Evolutionary conservation across 441 rosid species (phyloP).

Genomic region (Hura crepitans): DNA sequence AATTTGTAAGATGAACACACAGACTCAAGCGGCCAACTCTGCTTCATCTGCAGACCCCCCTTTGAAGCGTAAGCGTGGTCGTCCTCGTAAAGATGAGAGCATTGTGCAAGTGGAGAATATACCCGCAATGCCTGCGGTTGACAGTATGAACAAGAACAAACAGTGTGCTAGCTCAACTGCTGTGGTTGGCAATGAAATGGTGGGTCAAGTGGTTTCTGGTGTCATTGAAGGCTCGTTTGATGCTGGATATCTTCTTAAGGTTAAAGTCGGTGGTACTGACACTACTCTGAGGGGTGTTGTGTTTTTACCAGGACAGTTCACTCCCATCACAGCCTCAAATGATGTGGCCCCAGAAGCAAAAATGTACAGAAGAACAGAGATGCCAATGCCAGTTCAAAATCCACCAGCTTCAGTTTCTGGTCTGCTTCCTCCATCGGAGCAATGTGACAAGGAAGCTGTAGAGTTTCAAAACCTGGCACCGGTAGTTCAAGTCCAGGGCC

Average conservation of each 20-base stretch:
- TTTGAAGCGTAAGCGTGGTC: constrained; percentile 64
- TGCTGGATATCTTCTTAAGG: constrained; percentile 66
- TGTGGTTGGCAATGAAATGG: constrained; percentile 33
- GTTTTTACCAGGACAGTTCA: constrained; percentile 48
- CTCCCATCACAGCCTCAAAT: constrained; percentile 50
- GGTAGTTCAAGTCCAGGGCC: constrained; percentile 25
- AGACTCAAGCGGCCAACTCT: constrained; percentile 34
- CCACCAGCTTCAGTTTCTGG: constrained; percentile 22
- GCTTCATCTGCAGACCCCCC: constrained; percentile 42
- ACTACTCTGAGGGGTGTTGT: constrained; percentile 60
- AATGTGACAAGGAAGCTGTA: constrained; percentile 31
- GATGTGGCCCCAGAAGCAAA: constrained; percentile 69
- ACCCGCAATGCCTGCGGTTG: constrained; percentile 30
- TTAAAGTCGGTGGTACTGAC: constrained; percentile 50
- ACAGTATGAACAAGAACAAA: constrained; percentile 31
- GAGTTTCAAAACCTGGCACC: constrained; percentile 28
- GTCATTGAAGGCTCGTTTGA: constrained; percentile 68
- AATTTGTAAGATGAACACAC: constrained; percentile 46
- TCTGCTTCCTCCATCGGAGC: constrained; percentile 25
- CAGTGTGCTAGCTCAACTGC: constrained; percentile 21
- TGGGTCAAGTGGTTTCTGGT: constrained; percentile 62
- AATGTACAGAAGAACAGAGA: constrained; percentile 51
- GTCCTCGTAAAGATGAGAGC: constrained; percentile 60
- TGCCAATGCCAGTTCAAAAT: constrained; percentile 36
- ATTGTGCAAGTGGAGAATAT: constrained; percentile 34